These are phyloP conservation scores for Oryza glaberrima DNA, from an alignment of 176 grass and related monocot species.

Conservation along the genomic window DNA sequence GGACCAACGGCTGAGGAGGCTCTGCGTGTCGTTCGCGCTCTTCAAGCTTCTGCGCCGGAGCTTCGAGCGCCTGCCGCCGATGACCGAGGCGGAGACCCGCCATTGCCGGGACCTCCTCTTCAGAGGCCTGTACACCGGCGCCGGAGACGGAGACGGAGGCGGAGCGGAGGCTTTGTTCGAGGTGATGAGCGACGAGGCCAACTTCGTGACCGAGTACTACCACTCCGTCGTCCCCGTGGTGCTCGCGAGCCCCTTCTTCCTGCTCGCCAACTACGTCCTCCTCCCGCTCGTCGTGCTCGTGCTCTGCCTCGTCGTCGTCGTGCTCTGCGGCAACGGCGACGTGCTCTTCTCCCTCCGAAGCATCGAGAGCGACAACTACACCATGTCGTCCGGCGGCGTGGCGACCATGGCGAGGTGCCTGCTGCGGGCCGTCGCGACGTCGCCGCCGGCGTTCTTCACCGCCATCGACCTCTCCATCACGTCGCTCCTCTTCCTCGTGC, in stretches of 20 bases:
- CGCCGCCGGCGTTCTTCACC: not conserved
- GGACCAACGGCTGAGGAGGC: not conserved
- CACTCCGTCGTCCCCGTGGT: constrained; percentile 25
- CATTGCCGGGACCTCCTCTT: not conserved
- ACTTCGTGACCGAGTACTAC: constrained; percentile 35
- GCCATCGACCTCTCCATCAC: constrained; percentile 2
- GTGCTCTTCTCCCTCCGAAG: not conserved
- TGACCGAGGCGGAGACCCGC: not conserved
- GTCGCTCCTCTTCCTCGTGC: not conserved
- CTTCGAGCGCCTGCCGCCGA: not conserved
- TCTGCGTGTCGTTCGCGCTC: constrained; percentile 26
- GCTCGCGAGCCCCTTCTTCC: constrained; percentile 29
- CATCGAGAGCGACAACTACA: not conserved
- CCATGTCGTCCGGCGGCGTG: not conserved
- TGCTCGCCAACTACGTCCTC: not conserved
- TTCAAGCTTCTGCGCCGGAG: constrained; percentile 13
- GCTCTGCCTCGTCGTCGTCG: not conserved
- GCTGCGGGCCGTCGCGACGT: not conserved
- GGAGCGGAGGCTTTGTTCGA: constrained; percentile 8
- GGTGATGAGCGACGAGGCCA: constrained; percentile 9
- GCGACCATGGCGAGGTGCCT: not conserved
- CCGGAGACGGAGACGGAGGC: not conserved
- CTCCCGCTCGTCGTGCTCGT: not conserved
- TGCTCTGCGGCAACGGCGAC: not conserved
- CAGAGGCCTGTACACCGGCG: not conserved